These are phyloP conservation scores for Corynespora cassiicola DNA, from an alignment of 2,329 filamentous ascomycete species.

Conservation along the genomic window DNA sequence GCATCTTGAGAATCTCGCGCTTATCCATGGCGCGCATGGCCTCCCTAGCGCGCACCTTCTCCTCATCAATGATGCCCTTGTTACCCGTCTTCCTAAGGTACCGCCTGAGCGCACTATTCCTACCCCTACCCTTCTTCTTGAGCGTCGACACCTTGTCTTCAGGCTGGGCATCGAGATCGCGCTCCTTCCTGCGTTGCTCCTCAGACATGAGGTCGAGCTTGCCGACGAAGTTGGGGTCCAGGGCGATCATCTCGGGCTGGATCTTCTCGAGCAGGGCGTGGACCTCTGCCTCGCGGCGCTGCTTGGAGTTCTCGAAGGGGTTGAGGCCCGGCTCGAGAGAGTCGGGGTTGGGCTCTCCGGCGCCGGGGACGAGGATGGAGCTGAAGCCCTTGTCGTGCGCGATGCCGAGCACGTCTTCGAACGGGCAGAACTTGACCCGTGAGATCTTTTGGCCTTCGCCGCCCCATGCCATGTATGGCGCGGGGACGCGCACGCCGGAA, in stretches of 20 bases:
- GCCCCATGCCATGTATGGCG: slow-evolving; percentile 92
- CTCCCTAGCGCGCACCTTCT: slow-evolving; percentile 84
- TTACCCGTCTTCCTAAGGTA: slow-evolving; percentile 90
- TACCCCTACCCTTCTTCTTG: slow-evolving; percentile 82
- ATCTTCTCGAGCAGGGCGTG: slow-evolving; percentile 91
- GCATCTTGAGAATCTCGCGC: slow-evolving; percentile 64
- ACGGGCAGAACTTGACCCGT: slow-evolving; percentile 89
- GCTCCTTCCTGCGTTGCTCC: slow-evolving; percentile 76
- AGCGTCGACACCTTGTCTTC: slow-evolving; percentile 65
- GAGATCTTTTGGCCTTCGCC: slow-evolving; percentile 83
- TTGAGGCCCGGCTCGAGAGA: slow-evolving; percentile 79
- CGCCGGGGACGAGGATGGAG: slow-evolving; percentile 87
- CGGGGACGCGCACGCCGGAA: slow-evolving; percentile 76
- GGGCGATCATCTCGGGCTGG: slow-evolving; percentile 93
- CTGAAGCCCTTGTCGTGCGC: slow-evolving; percentile 86
- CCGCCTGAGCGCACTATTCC: slow-evolving; percentile 87
- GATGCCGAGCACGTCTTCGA: slow-evolving; percentile 89
- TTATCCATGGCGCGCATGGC: slow-evolving; percentile 73
- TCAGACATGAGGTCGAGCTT: slow-evolving; percentile 83
- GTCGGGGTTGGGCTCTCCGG: slow-evolving; percentile 97
- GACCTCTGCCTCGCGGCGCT: slow-evolving; percentile 92
- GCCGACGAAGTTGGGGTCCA: slow-evolving; percentile 91
- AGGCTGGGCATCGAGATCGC: slow-evolving; percentile 76
- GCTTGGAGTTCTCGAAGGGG: slow-evolving; percentile 91
- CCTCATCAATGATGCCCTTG: slow-evolving; percentile 96